A percentile compares a stretch with the other conserved stretches of the same genome.
Conservation (phyloP, 2,329 filamentous ascomycete genomes). For the Thielaviopsis euricoi region DNA sequence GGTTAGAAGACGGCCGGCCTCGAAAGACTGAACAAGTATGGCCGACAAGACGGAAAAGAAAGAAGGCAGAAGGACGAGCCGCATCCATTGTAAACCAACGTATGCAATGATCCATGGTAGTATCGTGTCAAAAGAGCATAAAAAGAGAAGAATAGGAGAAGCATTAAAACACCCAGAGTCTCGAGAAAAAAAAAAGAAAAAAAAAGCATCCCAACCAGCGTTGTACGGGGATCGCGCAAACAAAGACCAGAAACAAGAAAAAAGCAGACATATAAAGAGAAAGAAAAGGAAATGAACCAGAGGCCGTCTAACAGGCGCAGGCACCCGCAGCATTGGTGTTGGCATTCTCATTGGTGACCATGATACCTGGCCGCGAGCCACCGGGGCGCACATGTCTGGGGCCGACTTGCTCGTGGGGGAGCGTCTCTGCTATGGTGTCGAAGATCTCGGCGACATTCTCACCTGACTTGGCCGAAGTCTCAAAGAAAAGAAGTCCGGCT, state of each 20-base stretch:
- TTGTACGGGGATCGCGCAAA: neutral
- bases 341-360: conserved; percentile 36
- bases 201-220: conserved; percentile 5
- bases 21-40: neutral
- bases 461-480: conserved; percentile 93
- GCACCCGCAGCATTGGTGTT: conserved; percentile 40
- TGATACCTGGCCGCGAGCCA: conserved; percentile 39
- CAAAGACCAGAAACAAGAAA: conserved; percentile 5
- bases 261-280: conserved; percentile 2
- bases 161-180: conserved; percentile 6
- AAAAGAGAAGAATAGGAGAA: conserved; percentile 1
- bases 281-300: conserved; percentile 4
- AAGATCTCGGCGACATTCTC: conserved; percentile 94
- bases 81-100: neutral
- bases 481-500: conserved; percentile 90
- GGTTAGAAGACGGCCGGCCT: neutral
- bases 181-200: neutral
- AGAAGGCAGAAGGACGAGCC: neutral
- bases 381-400: conserved; percentile 64
- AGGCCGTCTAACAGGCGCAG: conserved; percentile 35
- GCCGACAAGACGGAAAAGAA: neutral
- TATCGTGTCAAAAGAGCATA: neutral
- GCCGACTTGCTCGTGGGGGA: conserved; percentile 91
- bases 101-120: neutral
- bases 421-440: conserved; percentile 92